Base-by-base conservation (phyloP, 1,284 basidiomycete genomes). In the Moesziomyces globuligerus region DNA sequence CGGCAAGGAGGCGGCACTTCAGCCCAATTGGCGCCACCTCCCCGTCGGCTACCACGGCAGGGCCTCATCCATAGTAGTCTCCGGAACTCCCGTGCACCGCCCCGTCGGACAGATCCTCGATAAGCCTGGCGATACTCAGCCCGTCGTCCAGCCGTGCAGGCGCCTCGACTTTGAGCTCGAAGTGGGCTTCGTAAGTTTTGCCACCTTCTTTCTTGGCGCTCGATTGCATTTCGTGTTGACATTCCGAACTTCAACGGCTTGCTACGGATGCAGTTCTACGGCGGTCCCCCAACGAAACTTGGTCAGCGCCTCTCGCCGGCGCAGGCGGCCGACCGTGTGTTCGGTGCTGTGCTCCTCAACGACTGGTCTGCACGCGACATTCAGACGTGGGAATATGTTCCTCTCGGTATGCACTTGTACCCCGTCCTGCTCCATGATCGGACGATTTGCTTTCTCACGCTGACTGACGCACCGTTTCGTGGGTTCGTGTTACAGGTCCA, bases 81-180 rank as follows among this genome's bases (percentile, higher is more conserved):
- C 57, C 3, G 69, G 69, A 0, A 72, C 69, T 4, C 36, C 53
- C 1, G 39, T 72, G 10, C 69, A 60, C 6, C 56, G 75, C 8
- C 75, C 74, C 1, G 45, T 53, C 2, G 72, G 72, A 4, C 72
- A 75, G 53, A 54, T 59, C 11, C 36, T 68, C 25, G 50, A 66
- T 1, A 53, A 62, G 23, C 48, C 58, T 1, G 45, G 34, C 0
- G 57, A 46, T 21, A 42, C 48, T 10, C 49, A 58, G 36, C 68
- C 76, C 23, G 29, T 53, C 7, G 39, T 74, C 17, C 51, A 53
- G 25, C 41, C 55, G 11, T 61, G 56, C 29, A 34, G 44, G 7
- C 61, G 57, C 18, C 59, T 77, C 15, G 75, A 77, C 44, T 77
- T 68, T 43, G 75, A 77, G 46, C 65, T 77, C 36, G 75, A 77